Conservation (phyloP, 768 basidiomycete species). For the Lactifluus echinatus region DNA sequence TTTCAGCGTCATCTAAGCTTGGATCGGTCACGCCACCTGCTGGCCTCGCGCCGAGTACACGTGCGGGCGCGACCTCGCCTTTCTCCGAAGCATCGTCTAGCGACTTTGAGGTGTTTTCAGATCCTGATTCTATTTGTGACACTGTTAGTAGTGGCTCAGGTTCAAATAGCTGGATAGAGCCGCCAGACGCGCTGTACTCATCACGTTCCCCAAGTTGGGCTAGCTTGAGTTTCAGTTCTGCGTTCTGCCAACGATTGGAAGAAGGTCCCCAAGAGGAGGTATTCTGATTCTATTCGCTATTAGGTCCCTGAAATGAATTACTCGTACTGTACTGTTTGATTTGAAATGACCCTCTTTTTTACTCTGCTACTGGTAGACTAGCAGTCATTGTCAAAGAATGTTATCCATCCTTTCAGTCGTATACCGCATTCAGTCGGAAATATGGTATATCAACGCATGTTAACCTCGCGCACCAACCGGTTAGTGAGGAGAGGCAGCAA, state of each 20-base stretch:
- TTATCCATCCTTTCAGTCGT: background rate
- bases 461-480: too few species aligned
- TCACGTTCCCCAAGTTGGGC: conserved; percentile 20
- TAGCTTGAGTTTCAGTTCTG: conserved; percentile 36
- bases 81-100: background rate
- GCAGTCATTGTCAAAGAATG: background rate
- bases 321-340: background rate
- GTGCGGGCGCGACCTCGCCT: conserved; percentile 8
- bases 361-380: too few species aligned
- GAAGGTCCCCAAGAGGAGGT: conserved; percentile 22
- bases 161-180: conserved; percentile 17
- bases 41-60: conserved; percentile 10
- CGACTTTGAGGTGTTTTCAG: conserved; percentile 2
- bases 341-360: too few species aligned
- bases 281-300: conserved; percentile 16
- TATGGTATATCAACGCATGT: too few species aligned
- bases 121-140: conserved; percentile 3
- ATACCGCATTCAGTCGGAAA: background rate
- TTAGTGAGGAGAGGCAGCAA: too few species aligned
- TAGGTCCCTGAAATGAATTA: background rate
- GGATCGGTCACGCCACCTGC: conserved; percentile 2
- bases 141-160: conserved; percentile 17
- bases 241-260: conserved; percentile 27
- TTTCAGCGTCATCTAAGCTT: conserved; percentile 43
- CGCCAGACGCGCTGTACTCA: conserved; percentile 7